Evolutionary conservation across 352 stramenopile species (phyloP), one percentile per base, ranked within the genome.

Genomic region (Globisporangium alternatum): DNA sequence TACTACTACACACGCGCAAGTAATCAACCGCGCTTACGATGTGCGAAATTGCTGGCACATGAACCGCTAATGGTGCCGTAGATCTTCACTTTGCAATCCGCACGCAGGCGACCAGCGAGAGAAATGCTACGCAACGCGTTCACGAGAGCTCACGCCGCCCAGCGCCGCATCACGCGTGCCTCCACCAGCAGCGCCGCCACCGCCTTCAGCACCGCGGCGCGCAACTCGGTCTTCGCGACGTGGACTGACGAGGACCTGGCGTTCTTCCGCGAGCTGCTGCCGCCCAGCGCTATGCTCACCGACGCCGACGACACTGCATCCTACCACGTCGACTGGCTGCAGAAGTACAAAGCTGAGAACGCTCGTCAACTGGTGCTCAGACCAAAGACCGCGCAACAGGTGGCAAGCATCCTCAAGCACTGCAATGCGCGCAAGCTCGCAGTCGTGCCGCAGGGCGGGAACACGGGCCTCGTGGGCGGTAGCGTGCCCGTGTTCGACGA

Each of bases 391-490:
- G 97, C 89, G 3, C 78, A 92, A 53, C 74, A 98, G 57, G 87
- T 98, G 43, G 87, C 86, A 2, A 67, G 72, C 13, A 82, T 99
- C 31, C 78, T 99, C 35, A 75, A 81, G 64, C 96, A 99, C 75
- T 99, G 96, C 75, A 86, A 98, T 69, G 70, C 92, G 21, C 77
- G 88, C 45, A 70, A 76, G 7, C 73, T 99, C 31, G 71, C 90
- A 0, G 84, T 99, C 7, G 95, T 99, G 31, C 93, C 97, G 4
- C 97, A 99, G 71, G 96, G 90, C 59, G 97, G 97, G 48, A 99
- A 99, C 75, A 99, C 97, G 28, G 93, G 96, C 0, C 81, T 99
- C 19, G 97, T 99, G 10, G 97, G 97, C 44, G 96, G 96, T 37
- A 90, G 83, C 39, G 81, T 97, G n/a, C 88, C 90, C 0, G 74